Percentiles rank a stretch among this genome's conserved stretches.
Evolutionary conservation across 202 grass and related monocot genomes (phyloP).

Genomic region (Brachypodium distachyon): DNA sequence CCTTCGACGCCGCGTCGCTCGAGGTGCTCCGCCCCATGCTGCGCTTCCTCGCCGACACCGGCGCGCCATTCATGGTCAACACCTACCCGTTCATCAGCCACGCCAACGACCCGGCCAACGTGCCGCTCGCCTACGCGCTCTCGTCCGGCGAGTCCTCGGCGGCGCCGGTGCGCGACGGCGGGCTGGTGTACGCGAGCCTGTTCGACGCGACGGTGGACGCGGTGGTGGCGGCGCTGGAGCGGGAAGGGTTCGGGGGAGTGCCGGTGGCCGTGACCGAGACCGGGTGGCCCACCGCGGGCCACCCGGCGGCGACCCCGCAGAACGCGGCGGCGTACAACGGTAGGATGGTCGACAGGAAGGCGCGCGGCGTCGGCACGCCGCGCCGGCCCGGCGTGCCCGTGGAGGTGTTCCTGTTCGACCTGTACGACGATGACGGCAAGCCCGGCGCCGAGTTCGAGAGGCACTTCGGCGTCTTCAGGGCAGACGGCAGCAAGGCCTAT

Average conservation of each 20-base stretch:
- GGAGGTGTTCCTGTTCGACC: slow-evolving; percentile 56
- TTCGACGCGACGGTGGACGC: slow-evolving; percentile 70
- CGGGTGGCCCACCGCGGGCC: slow-evolving; percentile 61
- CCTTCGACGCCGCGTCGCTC: slow-evolving; percentile 31
- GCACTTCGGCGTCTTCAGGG: slow-evolving; percentile 63
- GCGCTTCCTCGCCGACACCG: slow-evolving; percentile 41
- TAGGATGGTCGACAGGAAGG: slow-evolving; percentile 29
- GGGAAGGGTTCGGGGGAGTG: slow-evolving; percentile 41
- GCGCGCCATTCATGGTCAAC: slow-evolving; percentile 64
- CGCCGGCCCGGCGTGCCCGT: slow-evolving; percentile 33
- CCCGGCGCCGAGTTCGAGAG: slow-evolving; percentile 48
- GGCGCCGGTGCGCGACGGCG: slow-evolving; percentile 26
- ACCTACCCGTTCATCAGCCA: slow-evolving; percentile 65
- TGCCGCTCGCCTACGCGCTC: slow-evolving; percentile 37
- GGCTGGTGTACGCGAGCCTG: slow-evolving; percentile 46
- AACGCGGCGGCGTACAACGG: slow-evolving; percentile 55
- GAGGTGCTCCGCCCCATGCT: slow-evolving; percentile 61
- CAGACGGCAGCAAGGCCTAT: slow-evolving; percentile 46
- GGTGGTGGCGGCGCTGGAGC: slow-evolving; percentile 50
- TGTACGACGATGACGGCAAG: slow-evolving; percentile 63
- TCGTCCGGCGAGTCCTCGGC: slow-evolving; percentile 5
- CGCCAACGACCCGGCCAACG: slow-evolving; percentile 36
- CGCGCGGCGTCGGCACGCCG: slow-evolving; percentile 38
- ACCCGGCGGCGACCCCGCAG: slow-evolving; percentile 39
- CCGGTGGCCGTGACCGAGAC: slow-evolving; percentile 54